These are phyloP conservation scores for Boletus sp. DNA, from an alignment of 768 basidiomycete genomes.

Conservation along the genomic window DNA sequence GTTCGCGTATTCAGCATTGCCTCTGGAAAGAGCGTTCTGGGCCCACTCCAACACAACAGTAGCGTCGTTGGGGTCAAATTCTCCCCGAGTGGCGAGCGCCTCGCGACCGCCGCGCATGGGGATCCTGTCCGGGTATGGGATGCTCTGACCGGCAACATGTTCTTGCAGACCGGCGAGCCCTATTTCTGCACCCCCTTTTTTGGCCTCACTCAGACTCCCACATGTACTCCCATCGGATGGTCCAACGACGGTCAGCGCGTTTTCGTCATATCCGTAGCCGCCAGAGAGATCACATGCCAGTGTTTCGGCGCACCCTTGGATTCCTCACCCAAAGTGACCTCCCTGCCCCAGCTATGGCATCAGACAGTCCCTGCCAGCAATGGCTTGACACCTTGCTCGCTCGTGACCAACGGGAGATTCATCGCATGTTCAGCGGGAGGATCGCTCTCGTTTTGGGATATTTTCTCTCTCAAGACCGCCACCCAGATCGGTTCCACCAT, in stretches of 20 bases:
- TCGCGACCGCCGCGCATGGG: background rate
- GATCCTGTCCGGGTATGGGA: slow-evolving; percentile 5
- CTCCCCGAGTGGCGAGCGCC: background rate
- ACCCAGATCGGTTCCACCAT: background rate
- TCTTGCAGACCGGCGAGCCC: background rate
- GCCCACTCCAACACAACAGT: background rate
- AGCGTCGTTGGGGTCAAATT: slow-evolving; percentile 4
- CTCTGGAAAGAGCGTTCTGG: background rate
- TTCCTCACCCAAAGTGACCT: rapidly evolving
- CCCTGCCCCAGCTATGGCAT: background rate
- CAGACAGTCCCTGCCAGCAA: background rate
- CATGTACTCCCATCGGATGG: background rate
- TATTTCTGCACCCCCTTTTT: no score
- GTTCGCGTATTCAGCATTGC: slow-evolving; percentile 5
- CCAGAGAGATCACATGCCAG: rapidly evolving
- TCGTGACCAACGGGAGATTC: background rate
- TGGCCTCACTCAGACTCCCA: background rate
- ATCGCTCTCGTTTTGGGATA: background rate
- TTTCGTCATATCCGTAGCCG: background rate
- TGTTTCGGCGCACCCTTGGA: no score
- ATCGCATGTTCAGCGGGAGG: background rate
- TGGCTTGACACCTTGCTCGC: background rate
- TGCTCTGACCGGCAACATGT: background rate
- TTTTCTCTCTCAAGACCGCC: background rate
- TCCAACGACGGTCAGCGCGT: background rate